A percentile compares a stretch with the other conserved stretches of the same genome.
Conservation (phyloP, 169 alveolate genomes). For the Eimeria sp. region DNA sequence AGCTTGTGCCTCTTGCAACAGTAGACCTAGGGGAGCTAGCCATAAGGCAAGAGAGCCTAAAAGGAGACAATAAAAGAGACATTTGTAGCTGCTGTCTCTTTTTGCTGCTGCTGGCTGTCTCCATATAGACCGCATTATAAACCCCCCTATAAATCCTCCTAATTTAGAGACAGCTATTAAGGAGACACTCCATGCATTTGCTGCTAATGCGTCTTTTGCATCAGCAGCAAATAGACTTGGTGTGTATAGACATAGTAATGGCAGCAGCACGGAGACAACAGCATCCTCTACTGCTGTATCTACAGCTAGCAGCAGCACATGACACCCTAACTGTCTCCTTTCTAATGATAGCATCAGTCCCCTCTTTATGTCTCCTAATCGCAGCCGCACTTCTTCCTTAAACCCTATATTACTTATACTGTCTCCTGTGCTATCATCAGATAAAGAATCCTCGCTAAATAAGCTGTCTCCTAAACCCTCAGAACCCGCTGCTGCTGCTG, state of each 20-base stretch:
- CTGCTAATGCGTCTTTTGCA: not conserved
- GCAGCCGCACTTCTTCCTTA: not conserved
- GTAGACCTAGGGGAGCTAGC: conserved; percentile 17
- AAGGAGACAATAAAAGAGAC: conserved; percentile 54
- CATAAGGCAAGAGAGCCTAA: conserved; percentile 24
- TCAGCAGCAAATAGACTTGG: conserved; percentile 29
- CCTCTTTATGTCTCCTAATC: conserved; percentile 46
- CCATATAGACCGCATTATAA: conserved; percentile 63
- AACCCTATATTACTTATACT: not conserved
- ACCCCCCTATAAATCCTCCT: conserved; percentile 78
- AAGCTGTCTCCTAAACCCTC: conserved; percentile 32
- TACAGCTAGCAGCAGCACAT: conserved; percentile 83
- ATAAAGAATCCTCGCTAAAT: conserved; percentile 6
- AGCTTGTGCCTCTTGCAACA: not conserved
- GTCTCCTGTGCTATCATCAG: conserved; percentile 41
- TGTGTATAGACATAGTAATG: conserved; percentile 67
- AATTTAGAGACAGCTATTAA: conserved; percentile 75
- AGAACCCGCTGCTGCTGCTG: not conserved
- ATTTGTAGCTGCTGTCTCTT: conserved; percentile 36
- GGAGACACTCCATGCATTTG: conserved; percentile 40
- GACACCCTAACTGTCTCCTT: conserved; percentile 44
- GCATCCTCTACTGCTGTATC: conserved; percentile 87
- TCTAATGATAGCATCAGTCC: conserved; percentile 54
- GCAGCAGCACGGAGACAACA: conserved; percentile 85
- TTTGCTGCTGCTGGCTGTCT: conserved; percentile 45